Percentiles rank a stretch among this genome's conserved stretches.
phyloP scores from a whole-genome alignment of 116 monocot genomes.

The Thalassia testudinum region DNA sequence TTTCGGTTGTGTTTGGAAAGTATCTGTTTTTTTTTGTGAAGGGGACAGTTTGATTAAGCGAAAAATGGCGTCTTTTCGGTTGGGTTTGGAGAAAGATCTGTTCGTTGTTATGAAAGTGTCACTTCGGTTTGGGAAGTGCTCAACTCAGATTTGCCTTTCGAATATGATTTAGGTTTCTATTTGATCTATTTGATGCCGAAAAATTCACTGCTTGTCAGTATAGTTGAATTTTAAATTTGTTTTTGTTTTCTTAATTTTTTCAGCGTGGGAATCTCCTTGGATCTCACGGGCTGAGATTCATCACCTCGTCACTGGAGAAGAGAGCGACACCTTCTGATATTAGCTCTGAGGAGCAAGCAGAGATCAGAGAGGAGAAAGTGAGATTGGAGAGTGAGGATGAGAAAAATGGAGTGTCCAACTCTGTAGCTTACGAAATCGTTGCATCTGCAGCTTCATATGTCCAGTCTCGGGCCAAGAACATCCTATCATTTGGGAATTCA shows the following conservation, averaged over 20 bases:
- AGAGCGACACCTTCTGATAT: conserved; percentile 8
- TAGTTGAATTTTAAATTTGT: not conserved
- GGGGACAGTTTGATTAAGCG: too few species aligned
- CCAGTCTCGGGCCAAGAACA: conserved; percentile 26
- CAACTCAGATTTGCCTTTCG: too few species aligned
- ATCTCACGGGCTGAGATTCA: conserved; percentile 29
- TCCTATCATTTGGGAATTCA: conserved; percentile 18
- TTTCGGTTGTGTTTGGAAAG: too few species aligned
- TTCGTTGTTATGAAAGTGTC: too few species aligned
- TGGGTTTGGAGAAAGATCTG: too few species aligned
- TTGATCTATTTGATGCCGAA: not conserved
- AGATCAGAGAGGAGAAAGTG: not conserved
- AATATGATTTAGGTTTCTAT: not conserved
- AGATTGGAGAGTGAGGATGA: not conserved
- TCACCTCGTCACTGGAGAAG: conserved; percentile 76
- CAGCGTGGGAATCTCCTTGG: conserved; percentile 45
- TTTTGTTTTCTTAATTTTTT: too few species aligned
- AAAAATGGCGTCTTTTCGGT: too few species aligned
- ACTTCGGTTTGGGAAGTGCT: too few species aligned
- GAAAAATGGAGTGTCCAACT: conserved; percentile 11
- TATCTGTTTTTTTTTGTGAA: too few species aligned
- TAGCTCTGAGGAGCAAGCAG: not conserved
- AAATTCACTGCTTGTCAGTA: not conserved
- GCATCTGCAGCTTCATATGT: conserved; percentile 73
- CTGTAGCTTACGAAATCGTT: conserved; percentile 34